A percentile compares a stretch with the other conserved stretches of the same genome.
Conservation (phyloP, 75 land plant genomes). For the Cupressus sempervirens region DNA sequence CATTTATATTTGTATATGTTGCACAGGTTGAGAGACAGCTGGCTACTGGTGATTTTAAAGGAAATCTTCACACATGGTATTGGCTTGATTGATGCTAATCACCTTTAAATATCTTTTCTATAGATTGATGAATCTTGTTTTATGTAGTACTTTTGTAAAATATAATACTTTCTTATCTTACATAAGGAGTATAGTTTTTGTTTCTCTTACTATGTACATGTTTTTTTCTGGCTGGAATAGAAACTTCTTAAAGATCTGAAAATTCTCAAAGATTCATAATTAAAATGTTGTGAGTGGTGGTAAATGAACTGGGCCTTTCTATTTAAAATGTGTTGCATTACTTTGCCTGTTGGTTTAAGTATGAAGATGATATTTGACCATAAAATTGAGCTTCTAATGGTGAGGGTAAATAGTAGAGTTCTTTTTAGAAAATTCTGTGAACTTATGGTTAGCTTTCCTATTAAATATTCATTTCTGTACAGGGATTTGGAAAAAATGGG, state of each 20-base stretch:
- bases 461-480: conserved; percentile 5
- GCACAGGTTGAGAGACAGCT: conserved; percentile 26
- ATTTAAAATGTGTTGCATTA: background rate
- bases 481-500: conserved; percentile 37
- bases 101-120: background rate
- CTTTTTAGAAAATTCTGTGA: conserved; percentile 1
- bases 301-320: background rate
- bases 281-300: background rate
- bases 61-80: conserved; percentile 31
- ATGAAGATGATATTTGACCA: background rate
- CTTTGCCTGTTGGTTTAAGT: background rate
- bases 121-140: too few species aligned
- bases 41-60: conserved; percentile 47
- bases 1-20: background rate
- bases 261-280: too few species aligned
- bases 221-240: background rate
- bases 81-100: too few species aligned
- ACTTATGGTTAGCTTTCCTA: background rate
- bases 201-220: background rate
- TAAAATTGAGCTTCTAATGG: background rate
- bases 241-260: background rate
- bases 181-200: background rate
- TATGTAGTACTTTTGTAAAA: too few species aligned
- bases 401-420: conserved; percentile 2
- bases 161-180: background rate